These are phyloP conservation scores for Spatholobus suberectus DNA, from an alignment of 306 rosid genomes.

Conservation along the genomic window DNA sequence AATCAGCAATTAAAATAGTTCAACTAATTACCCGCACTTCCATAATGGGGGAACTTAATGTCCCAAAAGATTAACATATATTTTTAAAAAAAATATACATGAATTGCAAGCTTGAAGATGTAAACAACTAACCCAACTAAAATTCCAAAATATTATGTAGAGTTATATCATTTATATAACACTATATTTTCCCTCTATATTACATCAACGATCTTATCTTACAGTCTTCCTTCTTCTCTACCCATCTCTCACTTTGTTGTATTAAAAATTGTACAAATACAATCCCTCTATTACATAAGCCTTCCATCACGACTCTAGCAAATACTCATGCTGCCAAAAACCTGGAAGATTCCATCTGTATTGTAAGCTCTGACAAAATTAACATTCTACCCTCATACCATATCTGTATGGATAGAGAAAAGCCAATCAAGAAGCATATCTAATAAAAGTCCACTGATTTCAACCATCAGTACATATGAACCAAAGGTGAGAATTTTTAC, in stretches of 20 bases:
- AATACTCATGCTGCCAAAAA: background rate
- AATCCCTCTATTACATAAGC: constrained; percentile 2
- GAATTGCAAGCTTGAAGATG: constrained; percentile 9
- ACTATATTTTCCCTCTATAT: background rate
- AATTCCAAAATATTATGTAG: constrained; percentile 3
- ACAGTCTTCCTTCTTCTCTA: background rate
- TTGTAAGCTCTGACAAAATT: background rate
- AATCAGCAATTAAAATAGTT: background rate
- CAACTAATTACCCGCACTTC: constrained; percentile 14
- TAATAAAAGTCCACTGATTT: background rate
- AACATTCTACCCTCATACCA: background rate
- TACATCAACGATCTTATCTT: background rate
- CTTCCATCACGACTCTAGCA: background rate
- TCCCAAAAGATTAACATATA: background rate
- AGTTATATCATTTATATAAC: background rate
- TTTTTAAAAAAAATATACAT: background rate
- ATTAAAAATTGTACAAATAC: background rate
- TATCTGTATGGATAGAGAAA: background rate
- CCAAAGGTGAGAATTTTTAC: background rate
- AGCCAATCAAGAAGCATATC: background rate
- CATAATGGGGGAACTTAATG: background rate
- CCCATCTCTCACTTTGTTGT: background rate
- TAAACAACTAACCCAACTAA: background rate
- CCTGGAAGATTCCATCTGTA: background rate
- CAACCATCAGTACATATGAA: background rate